Conservation (phyloP, 2,329 filamentous ascomycete species). For the Pseudogymnoascus sp. region DNA sequence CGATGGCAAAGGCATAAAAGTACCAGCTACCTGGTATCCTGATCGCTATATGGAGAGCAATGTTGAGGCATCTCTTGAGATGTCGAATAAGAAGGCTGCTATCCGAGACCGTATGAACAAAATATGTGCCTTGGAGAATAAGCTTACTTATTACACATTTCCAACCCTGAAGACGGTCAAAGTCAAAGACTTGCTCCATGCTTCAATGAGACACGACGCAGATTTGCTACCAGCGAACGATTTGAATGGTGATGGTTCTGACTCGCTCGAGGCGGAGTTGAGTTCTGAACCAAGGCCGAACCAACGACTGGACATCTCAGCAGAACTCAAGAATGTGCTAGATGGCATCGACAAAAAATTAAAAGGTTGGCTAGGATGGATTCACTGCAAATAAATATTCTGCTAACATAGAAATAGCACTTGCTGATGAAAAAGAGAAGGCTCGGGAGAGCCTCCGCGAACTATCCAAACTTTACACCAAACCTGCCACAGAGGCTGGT, state of each 20-base stretch:
- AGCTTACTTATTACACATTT: slow-evolving; percentile 21
- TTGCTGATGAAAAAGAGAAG: slow-evolving; percentile 26
- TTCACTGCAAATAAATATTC: background rate
- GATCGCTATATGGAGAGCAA: slow-evolving; percentile 44
- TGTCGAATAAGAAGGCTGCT: slow-evolving; percentile 28
- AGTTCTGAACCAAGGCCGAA: background rate
- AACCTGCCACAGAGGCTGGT: slow-evolving; percentile 20
- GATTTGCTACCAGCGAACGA: slow-evolving; percentile 15
- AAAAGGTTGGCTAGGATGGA: slow-evolving; percentile 17
- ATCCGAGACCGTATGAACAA: slow-evolving; percentile 23
- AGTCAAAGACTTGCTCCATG: slow-evolving; percentile 26
- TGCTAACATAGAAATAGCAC: slow-evolving; percentile 21
- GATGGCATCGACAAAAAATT: slow-evolving; percentile 29
- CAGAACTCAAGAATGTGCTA: slow-evolving; percentile 23
- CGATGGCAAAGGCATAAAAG: slow-evolving; percentile 38
- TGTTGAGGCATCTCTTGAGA: slow-evolving; percentile 39
- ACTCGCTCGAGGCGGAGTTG: slow-evolving; percentile 15
- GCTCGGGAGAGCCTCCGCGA: slow-evolving; percentile 27
- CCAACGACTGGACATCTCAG: slow-evolving; percentile 20
- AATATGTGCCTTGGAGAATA: slow-evolving; percentile 23
- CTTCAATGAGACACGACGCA: slow-evolving; percentile 26
- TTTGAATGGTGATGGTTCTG: slow-evolving; percentile 10
- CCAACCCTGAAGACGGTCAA: slow-evolving; percentile 21
- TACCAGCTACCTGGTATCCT: slow-evolving; percentile 45
- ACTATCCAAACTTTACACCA: slow-evolving; percentile 34